phyloP scores from a whole-genome alignment of 345 rosid genomes.

The Boechera divaricarpa region DNA sequence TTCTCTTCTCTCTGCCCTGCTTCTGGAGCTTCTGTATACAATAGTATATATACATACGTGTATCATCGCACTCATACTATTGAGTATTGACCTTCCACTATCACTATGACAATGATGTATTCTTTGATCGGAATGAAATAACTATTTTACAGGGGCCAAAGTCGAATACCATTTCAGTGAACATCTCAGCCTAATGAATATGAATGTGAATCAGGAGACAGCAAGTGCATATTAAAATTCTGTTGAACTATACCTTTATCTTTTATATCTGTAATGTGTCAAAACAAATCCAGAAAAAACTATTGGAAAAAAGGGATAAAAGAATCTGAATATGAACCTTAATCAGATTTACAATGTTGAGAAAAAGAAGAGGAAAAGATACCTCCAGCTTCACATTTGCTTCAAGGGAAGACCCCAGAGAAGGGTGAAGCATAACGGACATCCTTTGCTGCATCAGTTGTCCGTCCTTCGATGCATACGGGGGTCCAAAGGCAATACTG shows the following conservation, averaged over 20 bases:
- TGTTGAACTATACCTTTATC: constrained; percentile 36
- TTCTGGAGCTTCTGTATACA: constrained; percentile 36
- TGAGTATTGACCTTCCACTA: constrained; percentile 19
- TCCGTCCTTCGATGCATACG: constrained; percentile 21
- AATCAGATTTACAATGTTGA: constrained; percentile 44
- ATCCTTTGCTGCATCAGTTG: constrained; percentile 21
- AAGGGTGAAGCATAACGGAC: constrained; percentile 25
- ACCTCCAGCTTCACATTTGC: constrained; percentile 44
- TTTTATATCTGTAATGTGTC: constrained; percentile 40
- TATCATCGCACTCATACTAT: constrained; percentile 12
- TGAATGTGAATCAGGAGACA: neutral
- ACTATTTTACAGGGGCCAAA: constrained; percentile 13
- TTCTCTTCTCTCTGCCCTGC: constrained; percentile 19
- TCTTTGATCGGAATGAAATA: constrained; percentile 27
- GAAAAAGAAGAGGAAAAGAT: constrained; percentile 36
- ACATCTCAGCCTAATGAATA: constrained; percentile 14
- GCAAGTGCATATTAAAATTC: constrained; percentile 11
- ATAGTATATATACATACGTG: constrained; percentile 36
- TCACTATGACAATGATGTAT: constrained; percentile 31
- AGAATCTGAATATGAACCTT: constrained; percentile 42
- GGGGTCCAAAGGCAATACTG: constrained; percentile 34
- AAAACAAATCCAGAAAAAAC: constrained; percentile 35
- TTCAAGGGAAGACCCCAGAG: constrained; percentile 35
- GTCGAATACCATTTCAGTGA: neutral
- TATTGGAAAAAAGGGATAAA: constrained; percentile 37